Conservation (phyloP, 495 filamentous ascomycete genomes). For the Xylaria telfairii region DNA sequence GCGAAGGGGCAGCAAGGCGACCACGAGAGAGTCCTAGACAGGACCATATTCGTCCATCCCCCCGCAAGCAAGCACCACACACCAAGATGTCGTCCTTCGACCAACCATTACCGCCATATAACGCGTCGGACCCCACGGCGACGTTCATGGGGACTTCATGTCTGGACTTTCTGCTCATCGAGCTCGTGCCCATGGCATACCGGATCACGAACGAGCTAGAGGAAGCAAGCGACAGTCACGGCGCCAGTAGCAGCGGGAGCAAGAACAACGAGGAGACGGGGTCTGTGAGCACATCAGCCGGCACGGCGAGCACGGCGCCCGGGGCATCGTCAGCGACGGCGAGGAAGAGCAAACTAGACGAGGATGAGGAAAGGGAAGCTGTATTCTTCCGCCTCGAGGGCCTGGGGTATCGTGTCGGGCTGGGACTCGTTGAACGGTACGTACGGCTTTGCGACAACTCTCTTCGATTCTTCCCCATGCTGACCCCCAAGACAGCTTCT, state of each 20-base stretch:
- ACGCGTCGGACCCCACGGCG: conserved; percentile 75
- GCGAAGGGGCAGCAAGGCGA: background rate
- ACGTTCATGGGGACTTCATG: conserved; percentile 80
- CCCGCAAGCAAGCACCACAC: background rate
- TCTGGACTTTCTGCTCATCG: conserved; percentile 92
- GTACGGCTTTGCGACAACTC: conserved; percentile 62
- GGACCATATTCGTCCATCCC: background rate
- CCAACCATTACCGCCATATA: conserved; percentile 69
- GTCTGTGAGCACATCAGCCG: conserved; percentile 32
- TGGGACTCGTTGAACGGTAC: conserved; percentile 91
- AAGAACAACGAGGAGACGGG: conserved; percentile 23
- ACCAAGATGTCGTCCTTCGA: conserved; percentile 76
- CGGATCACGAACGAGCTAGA: conserved; percentile 69
- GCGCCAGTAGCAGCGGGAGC: conserved; percentile 2
- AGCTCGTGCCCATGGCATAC: conserved; percentile 93
- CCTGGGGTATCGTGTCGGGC: conserved; percentile 88
- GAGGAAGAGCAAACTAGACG: conserved; percentile 51
- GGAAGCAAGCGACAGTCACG: conserved; percentile 40
- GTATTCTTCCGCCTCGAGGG: conserved; percentile 84
- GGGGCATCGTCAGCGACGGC: conserved; percentile 18
- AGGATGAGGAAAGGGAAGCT: conserved; percentile 81
- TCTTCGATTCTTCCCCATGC: background rate
- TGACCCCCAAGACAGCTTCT: conserved; percentile 66
- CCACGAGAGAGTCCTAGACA: background rate
- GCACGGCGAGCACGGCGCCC: conserved; percentile 35